A percentile compares a stretch with the other conserved stretches of the same genome.
Conservation (phyloP, 305 asterid species). For the Fraxinus sp. region DNA sequence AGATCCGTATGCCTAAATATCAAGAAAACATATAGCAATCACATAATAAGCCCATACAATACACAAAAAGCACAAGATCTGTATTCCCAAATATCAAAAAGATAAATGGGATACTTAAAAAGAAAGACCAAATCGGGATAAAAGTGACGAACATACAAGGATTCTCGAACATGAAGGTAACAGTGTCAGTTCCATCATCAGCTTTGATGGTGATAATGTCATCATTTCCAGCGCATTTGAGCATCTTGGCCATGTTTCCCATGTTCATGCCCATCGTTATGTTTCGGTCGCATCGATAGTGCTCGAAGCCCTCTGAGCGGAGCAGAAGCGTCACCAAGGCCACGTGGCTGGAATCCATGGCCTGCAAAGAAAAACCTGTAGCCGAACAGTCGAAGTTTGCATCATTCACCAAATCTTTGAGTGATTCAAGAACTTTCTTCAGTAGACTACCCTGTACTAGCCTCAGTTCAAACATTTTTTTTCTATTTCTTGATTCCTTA, state of each 20-base stretch:
- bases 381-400: slow-evolving; percentile 89
- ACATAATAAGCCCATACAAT: not conserved
- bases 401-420: slow-evolving; percentile 75
- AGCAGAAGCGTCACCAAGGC: slow-evolving; percentile 85
- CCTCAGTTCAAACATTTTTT: slow-evolving; percentile 70
- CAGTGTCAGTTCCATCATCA: slow-evolving; percentile 83
- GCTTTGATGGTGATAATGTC: slow-evolving; percentile 88
- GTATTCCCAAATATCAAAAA: not conserved
- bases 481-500: not conserved
- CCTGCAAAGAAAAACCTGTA: slow-evolving; percentile 83
- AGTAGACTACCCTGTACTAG: slow-evolving; percentile 77
- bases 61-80: not conserved
- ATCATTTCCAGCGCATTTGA: slow-evolving; percentile 85
- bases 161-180: slow-evolving; percentile 92
- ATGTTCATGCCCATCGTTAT: slow-evolving; percentile 87
- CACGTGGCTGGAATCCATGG: slow-evolving; percentile 93
- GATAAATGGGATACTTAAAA: not conserved
- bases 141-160: slow-evolving; percentile 49
- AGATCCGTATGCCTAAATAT: too few relatives aligned
- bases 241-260: slow-evolving; percentile 73
- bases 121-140: not conserved
- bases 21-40: not conserved
- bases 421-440: slow-evolving; percentile 76
- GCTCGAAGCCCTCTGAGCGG: slow-evolving; percentile 89
- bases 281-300: slow-evolving; percentile 81